Percentiles rank a stretch among this genome's conserved stretches.
These are phyloP conservation scores for Pueraria montana DNA, from an alignment of 306 rosid species.

Conservation along the genomic window DNA sequence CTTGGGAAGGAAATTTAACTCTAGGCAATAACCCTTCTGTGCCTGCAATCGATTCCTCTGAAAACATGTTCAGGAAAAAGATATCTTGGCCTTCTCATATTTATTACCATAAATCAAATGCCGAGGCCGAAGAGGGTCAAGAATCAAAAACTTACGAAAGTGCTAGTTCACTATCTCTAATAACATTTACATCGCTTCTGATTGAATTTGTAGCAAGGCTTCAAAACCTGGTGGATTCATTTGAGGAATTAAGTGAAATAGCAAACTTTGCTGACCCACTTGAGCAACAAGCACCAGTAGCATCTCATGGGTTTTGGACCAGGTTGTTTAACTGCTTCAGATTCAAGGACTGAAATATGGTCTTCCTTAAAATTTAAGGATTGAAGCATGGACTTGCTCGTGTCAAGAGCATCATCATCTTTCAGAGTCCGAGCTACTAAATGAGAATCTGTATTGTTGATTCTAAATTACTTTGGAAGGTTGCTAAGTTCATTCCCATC, in stretches of 20 bases:
- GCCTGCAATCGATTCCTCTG: conserved; percentile 45
- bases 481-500: conserved; percentile 21
- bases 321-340: conserved; percentile 56
- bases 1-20: conserved; percentile 53
- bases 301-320: conserved; percentile 59
- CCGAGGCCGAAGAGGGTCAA: conserved; percentile 46
- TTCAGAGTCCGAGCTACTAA: background rate
- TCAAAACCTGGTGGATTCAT: conserved; percentile 81
- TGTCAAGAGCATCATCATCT: background rate
- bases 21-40: conserved; percentile 33
- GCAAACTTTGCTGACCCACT: conserved; percentile 81
- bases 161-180: conserved; percentile 80
- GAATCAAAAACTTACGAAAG: conserved; percentile 81
- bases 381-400: background rate
- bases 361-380: background rate
- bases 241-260: conserved; percentile 71
- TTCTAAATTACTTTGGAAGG: conserved; percentile 6
- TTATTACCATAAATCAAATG: conserved; percentile 50
- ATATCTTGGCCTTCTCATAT: conserved; percentile 69
- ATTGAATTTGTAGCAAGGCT: conserved; percentile 97
- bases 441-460: conserved; percentile 36
- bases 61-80: conserved; percentile 62
- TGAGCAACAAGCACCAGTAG: conserved; percentile 50
- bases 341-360: conserved; percentile 26
- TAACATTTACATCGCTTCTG: conserved; percentile 87